Base-by-base conservation (phyloP, 352 stramenopile genomes). In the Pythium aphanidermatum region DNA sequence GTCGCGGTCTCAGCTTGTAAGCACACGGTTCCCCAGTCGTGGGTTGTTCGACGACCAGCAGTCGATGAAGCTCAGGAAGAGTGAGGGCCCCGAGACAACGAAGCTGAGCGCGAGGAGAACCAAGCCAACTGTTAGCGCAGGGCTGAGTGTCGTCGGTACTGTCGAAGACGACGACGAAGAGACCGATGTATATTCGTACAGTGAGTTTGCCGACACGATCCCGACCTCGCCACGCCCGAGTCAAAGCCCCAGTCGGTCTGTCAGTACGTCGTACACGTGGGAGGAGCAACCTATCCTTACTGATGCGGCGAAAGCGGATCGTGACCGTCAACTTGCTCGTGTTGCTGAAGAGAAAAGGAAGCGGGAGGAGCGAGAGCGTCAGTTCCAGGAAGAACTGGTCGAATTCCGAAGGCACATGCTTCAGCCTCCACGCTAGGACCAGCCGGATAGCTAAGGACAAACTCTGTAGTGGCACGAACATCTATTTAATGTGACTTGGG, bases 381-480 rank as follows among this genome's bases (percentile, higher is more conserved):
- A 61, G 47, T 84, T 65, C 51, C 72, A 82, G 42, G 65, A 84
- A 32, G 72, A 84, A 36, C 56, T 84, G 4, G 57, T 59, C 17
- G 67, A 68, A 14, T 84, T 80, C 39, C 60, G 55, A 11, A 51
- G 39, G 5, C 46, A 49, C 10, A 57, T 65, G 51, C 33, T 54
- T 2, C 35, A 46, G 14, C 27, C 33, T 16, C 42, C 31, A 6
- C 37, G 24, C 20, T 37, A n/a, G n/a, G n/a, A n/a, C n/a, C n/a
- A n/a, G n/a, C n/a, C n/a, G n/a, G n/a, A n/a, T n/a, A n/a, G n/a
- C n/a, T n/a, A n/a, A n/a, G n/a, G n/a, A n/a, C n/a, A n/a, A n/a
- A n/a, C n/a, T n/a, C n/a, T 36, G 23, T 50, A 46, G n/a, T 9
- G 14, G 9, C 5, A 25, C 8, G 11, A 41, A 35, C 1, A 7